phyloP scores from a whole-genome alignment of 2,329 filamentous ascomycete genomes.

The Aureobasidium lini region DNA sequence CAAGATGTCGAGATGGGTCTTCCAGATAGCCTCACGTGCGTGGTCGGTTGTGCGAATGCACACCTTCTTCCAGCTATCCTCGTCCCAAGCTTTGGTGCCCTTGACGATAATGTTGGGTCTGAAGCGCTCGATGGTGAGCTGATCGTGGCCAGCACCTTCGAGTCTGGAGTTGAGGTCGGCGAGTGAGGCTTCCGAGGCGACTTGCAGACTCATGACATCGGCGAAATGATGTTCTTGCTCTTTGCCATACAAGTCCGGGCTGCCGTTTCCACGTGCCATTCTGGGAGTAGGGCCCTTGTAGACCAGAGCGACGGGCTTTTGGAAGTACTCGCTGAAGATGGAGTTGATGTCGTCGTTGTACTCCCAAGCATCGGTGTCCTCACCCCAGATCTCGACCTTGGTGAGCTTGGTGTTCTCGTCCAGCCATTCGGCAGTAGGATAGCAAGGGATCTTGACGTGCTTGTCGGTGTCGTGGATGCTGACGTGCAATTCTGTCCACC shows the following conservation, averaged over 20 bases:
- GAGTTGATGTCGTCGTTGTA: slow-evolving; percentile 46
- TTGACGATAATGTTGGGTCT: slow-evolving; percentile 56
- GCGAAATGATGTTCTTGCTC: slow-evolving; percentile 46
- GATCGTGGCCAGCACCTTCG: slow-evolving; percentile 31
- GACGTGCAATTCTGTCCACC: slow-evolving; percentile 38
- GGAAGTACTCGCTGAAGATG: slow-evolving; percentile 49
- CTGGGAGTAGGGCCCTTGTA: slow-evolving; percentile 56
- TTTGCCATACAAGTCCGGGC: slow-evolving; percentile 43
- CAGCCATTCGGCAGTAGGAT: slow-evolving; percentile 49
- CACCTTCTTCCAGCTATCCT: slow-evolving; percentile 57
- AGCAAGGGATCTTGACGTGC: slow-evolving; percentile 47
- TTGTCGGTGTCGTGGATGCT: slow-evolving; percentile 36
- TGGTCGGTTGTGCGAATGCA: slow-evolving; percentile 34
- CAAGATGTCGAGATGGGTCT: slow-evolving; percentile 48
- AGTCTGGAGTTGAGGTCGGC: slow-evolving; percentile 52
- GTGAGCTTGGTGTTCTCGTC: slow-evolving; percentile 42
- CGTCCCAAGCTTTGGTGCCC: slow-evolving; percentile 51
- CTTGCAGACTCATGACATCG: slow-evolving; percentile 50
- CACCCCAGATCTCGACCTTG: slow-evolving; percentile 51
- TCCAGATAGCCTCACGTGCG: slow-evolving; percentile 27
- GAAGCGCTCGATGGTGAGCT: slow-evolving; percentile 55
- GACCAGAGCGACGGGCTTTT: slow-evolving; percentile 48
- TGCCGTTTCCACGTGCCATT: slow-evolving; percentile 49
- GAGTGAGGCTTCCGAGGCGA: slow-evolving; percentile 50
- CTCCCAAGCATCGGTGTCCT: slow-evolving; percentile 49